phyloP scores from a whole-genome alignment of 2,329 filamentous ascomycete genomes.

The Sporothrix pallida region DNA sequence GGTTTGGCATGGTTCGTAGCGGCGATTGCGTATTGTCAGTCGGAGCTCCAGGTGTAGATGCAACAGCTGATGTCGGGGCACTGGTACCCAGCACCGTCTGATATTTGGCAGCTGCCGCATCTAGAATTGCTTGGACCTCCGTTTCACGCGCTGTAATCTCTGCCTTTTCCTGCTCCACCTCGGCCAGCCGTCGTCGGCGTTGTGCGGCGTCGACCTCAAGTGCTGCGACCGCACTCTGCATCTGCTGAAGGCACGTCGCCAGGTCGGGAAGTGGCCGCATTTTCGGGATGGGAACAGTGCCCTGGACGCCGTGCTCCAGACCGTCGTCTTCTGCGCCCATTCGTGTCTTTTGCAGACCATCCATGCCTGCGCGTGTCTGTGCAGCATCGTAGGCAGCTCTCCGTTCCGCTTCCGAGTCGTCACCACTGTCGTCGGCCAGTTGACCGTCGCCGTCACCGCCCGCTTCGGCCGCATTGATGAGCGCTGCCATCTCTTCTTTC shows the following conservation, averaged over 20 bases:
- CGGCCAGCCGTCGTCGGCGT: constrained; percentile 68
- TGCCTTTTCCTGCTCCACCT: constrained; percentile 69
- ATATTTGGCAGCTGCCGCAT: constrained; percentile 75
- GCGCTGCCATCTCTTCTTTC: constrained; percentile 77
- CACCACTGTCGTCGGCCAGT: constrained; percentile 65
- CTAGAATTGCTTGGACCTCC: constrained; percentile 80
- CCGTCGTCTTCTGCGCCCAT: constrained; percentile 45
- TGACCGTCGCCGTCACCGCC: constrained; percentile 64
- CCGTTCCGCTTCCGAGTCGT: constrained; percentile 73
- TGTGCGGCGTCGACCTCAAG: constrained; percentile 68
- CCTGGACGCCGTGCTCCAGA: constrained; percentile 40
- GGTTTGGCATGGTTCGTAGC: constrained; percentile 39
- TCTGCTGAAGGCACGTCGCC: constrained; percentile 66
- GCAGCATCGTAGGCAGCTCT: constrained; percentile 85
- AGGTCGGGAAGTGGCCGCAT: constrained; percentile 80
- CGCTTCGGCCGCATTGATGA: constrained; percentile 81
- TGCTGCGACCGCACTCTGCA: constrained; percentile 65
- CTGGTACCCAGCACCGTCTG: constrained; percentile 52
- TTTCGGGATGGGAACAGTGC: constrained; percentile 56
- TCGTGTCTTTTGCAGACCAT: constrained; percentile 62
- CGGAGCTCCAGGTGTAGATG: neutral
- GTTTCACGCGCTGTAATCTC: constrained; percentile 72
- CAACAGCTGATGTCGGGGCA: constrained; percentile 29
- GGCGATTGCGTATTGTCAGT: constrained; percentile 36
- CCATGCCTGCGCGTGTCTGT: constrained; percentile 86